These are phyloP conservation scores for Zygnema circumcarinatum DNA, from an alignment of 139 green algal species.

Conservation along the genomic window DNA sequence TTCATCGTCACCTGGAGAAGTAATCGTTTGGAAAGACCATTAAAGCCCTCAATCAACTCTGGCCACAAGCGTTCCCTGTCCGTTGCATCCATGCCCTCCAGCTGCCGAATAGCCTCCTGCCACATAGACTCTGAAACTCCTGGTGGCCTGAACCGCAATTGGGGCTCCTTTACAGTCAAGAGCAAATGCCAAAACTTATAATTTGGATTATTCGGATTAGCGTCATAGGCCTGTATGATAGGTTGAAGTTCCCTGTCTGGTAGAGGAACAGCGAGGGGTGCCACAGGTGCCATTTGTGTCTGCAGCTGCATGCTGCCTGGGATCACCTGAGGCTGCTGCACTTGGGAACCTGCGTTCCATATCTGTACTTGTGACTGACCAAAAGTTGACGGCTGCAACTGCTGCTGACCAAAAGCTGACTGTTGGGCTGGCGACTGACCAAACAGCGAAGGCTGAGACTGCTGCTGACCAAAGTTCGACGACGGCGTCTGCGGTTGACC, in stretches of 20 bases:
- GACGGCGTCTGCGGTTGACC: slow-evolving; percentile 18
- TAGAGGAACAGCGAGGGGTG: slow-evolving; percentile 24
- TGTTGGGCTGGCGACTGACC: neutral
- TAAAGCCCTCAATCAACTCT: slow-evolving; percentile 43
- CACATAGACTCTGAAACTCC: slow-evolving; percentile 39
- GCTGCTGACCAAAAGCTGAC: neutral
- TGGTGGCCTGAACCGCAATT: slow-evolving; percentile 10
- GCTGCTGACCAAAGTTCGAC: neutral
- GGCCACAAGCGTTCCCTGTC: slow-evolving; percentile 43
- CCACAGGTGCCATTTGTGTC: slow-evolving; percentile 38
- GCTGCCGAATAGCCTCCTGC: slow-evolving; percentile 21
- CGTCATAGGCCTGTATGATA: slow-evolving; percentile 36
- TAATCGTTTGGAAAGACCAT: slow-evolving; percentile 37
- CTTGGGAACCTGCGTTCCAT: neutral
- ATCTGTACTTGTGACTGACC: neutral
- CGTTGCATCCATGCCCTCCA: slow-evolving; percentile 3
- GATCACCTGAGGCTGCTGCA: slow-evolving; percentile 23
- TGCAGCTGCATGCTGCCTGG: neutral
- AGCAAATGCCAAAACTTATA: slow-evolving; percentile 50
- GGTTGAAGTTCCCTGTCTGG: slow-evolving; percentile 43
- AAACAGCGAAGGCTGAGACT: slow-evolving; percentile 35
- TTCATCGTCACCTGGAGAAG: neutral
- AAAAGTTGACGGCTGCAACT: neutral
- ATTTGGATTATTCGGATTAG: slow-evolving; percentile 3
- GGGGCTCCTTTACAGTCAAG: slow-evolving; percentile 41